Base-by-base conservation (phyloP, 805 yeast species). In the Candida andamanensis region DNA sequence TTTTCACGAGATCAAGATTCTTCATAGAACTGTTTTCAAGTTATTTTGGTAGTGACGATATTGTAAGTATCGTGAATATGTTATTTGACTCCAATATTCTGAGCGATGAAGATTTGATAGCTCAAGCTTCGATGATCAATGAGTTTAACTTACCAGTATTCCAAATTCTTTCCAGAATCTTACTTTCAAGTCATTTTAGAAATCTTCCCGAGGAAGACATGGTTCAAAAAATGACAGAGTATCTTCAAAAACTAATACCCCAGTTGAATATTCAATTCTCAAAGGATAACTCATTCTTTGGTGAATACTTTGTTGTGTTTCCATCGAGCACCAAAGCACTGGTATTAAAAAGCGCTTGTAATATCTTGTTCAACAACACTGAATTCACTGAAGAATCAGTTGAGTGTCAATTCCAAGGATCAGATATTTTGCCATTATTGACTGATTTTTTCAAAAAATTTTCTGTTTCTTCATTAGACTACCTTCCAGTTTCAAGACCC, bases 361-460 rank as follows among this genome's bases (percentile, higher is more conserved):
- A 40, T 11, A 48, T 50, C 7, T 40, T 64, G 15, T 46, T 65
- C 15, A 15, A 12, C 5, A 30, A 29, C n/a, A 15, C 32, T 13
- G 14, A 21, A 5, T 28, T 31, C 26, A 28, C 29, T 6, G 18
- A 26, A 5, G 27, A 34, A 15, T 17, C 32, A 9, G 15, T 28
- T 38, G 9, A 24, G 22, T 17, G 31, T 31, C 11, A 18, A 18
- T 24, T 36, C n/a, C 30, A 35, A 1, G 35, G 27, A 3, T 21
- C 15, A 4, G 47, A 67, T 37, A 39, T 65, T 26, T 44, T 72
- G 1, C 62, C 65, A 0, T 49, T 55, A 10, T 49, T 73, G 28
- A 60, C 58, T 30, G 73, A 67, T 41, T 67, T 61, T 29, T 66
- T 74, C 30, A 63, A 65, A 19, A 71, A 67, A 40, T 70, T 75